These are phyloP conservation scores for Pisolithus orientalis DNA, from an alignment of 768 basidiomycete genomes.

Conservation along the genomic window DNA sequence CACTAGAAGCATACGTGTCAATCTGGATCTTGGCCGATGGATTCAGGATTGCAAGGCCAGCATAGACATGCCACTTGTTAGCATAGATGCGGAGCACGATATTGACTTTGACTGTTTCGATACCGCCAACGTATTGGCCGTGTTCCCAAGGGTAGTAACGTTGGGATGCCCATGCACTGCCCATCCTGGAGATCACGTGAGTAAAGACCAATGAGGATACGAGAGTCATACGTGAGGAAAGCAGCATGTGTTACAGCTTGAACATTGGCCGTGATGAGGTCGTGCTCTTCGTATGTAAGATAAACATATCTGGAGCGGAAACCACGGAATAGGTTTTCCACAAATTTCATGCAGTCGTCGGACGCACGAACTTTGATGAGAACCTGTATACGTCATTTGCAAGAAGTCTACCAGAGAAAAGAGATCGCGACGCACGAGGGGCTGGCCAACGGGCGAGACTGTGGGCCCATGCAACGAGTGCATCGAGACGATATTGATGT, in stretches of 20 bases:
- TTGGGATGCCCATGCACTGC: constrained; percentile 85
- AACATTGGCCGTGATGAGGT: constrained; percentile 93
- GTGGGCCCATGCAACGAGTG: constrained; percentile 94
- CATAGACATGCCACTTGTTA: constrained; percentile 99
- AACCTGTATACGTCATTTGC: constrained; percentile 44
- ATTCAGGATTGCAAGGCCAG: constrained; percentile 96
- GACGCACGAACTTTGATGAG: constrained; percentile 83
- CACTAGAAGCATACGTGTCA: constrained; percentile 80
- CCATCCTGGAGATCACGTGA: constrained; percentile 63
- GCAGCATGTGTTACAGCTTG: constrained; percentile 98
- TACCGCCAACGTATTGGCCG: constrained; percentile 91
- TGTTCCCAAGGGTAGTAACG: constrained; percentile 91
- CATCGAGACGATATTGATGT: constrained; percentile 85
- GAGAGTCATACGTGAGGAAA: constrained; percentile 68
- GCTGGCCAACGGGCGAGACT: constrained; percentile 84
- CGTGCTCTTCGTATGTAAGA: constrained; percentile 94
- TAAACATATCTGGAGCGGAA: constrained; percentile 86
- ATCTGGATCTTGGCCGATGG: constrained; percentile 86
- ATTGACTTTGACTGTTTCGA: constrained; percentile 96
- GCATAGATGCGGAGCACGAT: constrained; percentile 93
- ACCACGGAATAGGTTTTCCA: constrained; percentile 76
- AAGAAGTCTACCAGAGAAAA: neutral
- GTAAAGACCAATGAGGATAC: neutral
- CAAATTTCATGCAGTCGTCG: constrained; percentile 62
- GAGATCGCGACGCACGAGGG: constrained; percentile 53